Evolutionary conservation across 2,329 filamentous ascomycete species (phyloP).

Genomic region (Gremmenia infestans): DNA sequence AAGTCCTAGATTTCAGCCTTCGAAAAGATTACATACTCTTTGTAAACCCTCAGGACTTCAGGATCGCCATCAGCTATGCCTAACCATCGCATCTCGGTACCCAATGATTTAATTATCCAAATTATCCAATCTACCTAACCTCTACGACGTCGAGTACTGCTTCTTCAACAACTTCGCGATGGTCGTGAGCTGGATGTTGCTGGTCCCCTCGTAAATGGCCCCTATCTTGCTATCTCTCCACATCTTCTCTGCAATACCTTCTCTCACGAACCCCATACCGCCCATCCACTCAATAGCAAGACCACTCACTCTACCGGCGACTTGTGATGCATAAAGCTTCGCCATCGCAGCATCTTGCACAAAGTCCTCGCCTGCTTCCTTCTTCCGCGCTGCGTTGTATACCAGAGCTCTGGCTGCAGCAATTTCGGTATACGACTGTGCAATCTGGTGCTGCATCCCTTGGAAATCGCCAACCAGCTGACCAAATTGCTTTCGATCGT

Average conservation of each 20-base stretch:
- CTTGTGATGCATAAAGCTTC: constrained; percentile 90
- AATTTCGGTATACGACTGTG: constrained; percentile 93
- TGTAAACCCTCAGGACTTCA: not conserved
- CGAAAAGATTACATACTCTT: not conserved
- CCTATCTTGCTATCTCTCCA: constrained; percentile 98
- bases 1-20: not conserved
- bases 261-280: constrained; percentile 96
- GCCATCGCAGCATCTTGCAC: constrained; percentile 97
- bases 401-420: constrained; percentile 84
- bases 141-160: constrained; percentile 54
- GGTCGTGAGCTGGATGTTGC: constrained; percentile 67
- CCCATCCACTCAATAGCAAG: constrained; percentile 98
- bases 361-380: constrained; percentile 95
- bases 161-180: constrained; percentile 68
- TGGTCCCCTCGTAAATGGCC: constrained; percentile 92
- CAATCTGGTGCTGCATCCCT: constrained; percentile 98
- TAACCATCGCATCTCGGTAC: not conserved
- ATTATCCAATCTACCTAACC: not conserved
- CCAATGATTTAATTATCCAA: not conserved
- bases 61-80: not conserved
- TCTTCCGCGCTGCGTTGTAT: constrained; percentile 94
- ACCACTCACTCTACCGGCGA: constrained; percentile 80
- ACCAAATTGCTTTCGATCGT: constrained; percentile 96
- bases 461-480: constrained; percentile 93
- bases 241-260: constrained; percentile 96